A percentile compares a stretch with the other conserved stretches of the same genome.
Conservation (phyloP, 148 eudicot genomes). For the Rhododendron molle region DNA sequence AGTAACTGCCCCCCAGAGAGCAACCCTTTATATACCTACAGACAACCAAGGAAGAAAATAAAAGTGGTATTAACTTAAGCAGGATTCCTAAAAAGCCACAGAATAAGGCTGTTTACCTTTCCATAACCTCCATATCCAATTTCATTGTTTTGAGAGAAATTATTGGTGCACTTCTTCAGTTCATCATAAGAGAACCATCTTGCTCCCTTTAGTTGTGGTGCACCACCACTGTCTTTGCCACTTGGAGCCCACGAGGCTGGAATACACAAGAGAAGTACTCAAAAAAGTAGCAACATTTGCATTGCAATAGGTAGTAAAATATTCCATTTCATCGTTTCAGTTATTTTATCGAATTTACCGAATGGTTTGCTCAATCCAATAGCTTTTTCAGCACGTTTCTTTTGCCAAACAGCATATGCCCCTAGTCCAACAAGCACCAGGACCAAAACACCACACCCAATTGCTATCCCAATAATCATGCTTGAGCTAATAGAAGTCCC, state of each 20-base stretch:
- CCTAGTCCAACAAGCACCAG: constrained; percentile 56
- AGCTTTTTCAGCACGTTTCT: constrained; percentile 73
- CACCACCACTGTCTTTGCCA: constrained; percentile 77
- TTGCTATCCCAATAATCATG: constrained; percentile 48
- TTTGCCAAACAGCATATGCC: constrained; percentile 63
- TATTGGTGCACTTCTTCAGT: constrained; percentile 68
- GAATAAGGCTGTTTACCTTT: constrained; percentile 40
- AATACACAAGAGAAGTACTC: constrained; percentile 1
- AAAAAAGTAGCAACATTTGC: not conserved
- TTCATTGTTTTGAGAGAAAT: constrained; percentile 69
- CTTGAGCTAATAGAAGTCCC: constrained; percentile 40
- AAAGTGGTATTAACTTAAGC: not conserved
- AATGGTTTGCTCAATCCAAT: constrained; percentile 63
- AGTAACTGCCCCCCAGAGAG: constrained; percentile 62
- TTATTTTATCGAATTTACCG: constrained; percentile 34
- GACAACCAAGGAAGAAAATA: not conserved
- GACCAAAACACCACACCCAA: constrained; percentile 41
- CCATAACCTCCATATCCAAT: constrained; percentile 97
- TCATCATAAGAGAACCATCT: constrained; percentile 96
- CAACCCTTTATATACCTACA: constrained; percentile 78
- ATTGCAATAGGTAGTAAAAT: not conserved
- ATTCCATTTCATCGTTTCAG: not conserved
- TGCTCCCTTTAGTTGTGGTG: constrained; percentile 90
- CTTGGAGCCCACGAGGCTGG: constrained; percentile 81
- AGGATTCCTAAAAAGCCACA: not conserved